Evolutionary conservation across 2,329 filamentous ascomycete species (phyloP), one percentile per base, ranked within the genome.

Genomic region (Leptographium wingfieldii): DNA sequence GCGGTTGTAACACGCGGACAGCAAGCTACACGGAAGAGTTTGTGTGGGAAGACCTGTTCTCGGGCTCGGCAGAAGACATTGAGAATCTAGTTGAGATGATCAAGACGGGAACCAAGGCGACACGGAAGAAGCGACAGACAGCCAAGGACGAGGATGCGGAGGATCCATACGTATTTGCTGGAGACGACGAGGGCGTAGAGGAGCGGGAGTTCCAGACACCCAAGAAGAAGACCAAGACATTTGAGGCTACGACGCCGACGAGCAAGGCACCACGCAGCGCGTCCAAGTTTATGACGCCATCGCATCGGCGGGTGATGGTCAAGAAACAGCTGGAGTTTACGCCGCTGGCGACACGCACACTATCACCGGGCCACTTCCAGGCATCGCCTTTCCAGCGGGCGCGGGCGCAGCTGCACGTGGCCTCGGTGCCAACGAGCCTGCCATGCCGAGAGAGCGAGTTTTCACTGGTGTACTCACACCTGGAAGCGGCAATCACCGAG

Each of bases 281-380:
- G 55, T 72, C 76, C 29, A 74, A 74, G 19, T 70, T 72, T 35
- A 77, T 75, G 12, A 77, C 75, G 11, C 75, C 75, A 3, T 69
- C 75, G 0, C 74, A 73, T 61, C 73, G 74, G 57, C 74, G 79
- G 63, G 84, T 90, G 48, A 73, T 88, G 48, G 76, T 92, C 51
- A 95, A 95, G 70, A 96, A 92, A 68, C 87, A 90, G 5, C 81
- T 99, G 43, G 92, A 96, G 69, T 97, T 97, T 68, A 99, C 94
- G 0, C 94, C 94, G 0, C 76, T 99, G n/a, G 91, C 90, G 7
- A 96, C 90, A 16, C 86, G 94, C 48, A 80, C 88, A 25, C 80
- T 99, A 3, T 90, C 90, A 1, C 87, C 89, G 5, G 81, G 81
- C 40, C 83, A 88, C 65, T 11, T 81, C 81, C 82, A 90, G 52